Evolutionary conservation across 495 filamentous ascomycete genomes (phyloP).

Genomic region (Penicillium waksmanii): DNA sequence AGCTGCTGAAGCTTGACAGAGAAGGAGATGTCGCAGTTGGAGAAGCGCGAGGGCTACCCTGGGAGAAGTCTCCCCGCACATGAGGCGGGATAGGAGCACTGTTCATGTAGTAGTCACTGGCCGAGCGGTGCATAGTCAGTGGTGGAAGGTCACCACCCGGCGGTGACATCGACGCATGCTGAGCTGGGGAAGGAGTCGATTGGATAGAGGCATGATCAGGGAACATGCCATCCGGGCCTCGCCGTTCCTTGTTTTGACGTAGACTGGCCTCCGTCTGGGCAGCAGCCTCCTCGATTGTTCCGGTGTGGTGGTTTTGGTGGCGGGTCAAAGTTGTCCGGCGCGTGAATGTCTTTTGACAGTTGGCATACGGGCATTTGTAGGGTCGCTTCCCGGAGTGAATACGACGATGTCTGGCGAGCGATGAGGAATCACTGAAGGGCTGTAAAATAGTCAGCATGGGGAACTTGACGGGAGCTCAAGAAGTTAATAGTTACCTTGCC

Average conservation of each 20-base stretch:
- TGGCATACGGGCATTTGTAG: slow-evolving; percentile 96
- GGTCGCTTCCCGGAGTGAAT: slow-evolving; percentile 96
- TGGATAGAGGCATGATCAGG: slow-evolving; percentile 82
- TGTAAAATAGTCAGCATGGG: slow-evolving; percentile 36
- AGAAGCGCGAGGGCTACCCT: slow-evolving; percentile 71
- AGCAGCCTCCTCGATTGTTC: slow-evolving; percentile 91
- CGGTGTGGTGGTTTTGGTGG: slow-evolving; percentile 94
- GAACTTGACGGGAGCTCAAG: background rate
- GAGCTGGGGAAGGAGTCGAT: slow-evolving; percentile 84
- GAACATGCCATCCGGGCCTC: slow-evolving; percentile 74
- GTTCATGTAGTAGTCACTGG: slow-evolving; percentile 67
- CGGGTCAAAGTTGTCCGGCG: slow-evolving; percentile 91
- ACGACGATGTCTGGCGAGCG: slow-evolving; percentile 86
- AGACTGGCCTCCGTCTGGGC: slow-evolving; percentile 84
- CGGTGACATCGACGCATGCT: slow-evolving; percentile 79
- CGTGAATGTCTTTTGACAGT: slow-evolving; percentile 99
- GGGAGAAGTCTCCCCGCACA: slow-evolving; percentile 76
- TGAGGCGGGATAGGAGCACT: slow-evolving; percentile 79
- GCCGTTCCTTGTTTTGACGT: slow-evolving; percentile 59
- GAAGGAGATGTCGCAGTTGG: slow-evolving; percentile 65
- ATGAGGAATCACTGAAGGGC: slow-evolving; percentile 99
- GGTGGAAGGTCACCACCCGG: slow-evolving; percentile 76
- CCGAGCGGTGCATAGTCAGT: slow-evolving; percentile 70
- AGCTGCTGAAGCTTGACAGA: slow-evolving; percentile 59
- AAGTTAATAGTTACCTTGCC: slow-evolving; percentile 71